Conservation (phyloP, 129 eudicot genomes). For the Flaveria linearis region DNA sequence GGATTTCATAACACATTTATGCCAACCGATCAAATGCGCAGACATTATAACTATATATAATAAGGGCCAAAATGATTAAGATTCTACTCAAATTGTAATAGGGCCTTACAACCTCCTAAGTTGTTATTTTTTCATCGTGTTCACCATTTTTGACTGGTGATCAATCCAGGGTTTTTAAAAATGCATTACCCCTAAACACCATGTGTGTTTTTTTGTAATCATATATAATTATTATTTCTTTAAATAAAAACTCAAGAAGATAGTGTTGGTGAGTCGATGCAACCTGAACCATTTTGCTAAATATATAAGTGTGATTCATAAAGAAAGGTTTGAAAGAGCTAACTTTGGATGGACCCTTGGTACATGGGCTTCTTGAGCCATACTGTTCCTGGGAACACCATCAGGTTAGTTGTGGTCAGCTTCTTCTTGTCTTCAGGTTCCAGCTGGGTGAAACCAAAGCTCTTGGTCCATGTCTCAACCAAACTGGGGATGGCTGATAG, state of each 20-base stretch:
- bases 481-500: slow-evolving; percentile 71
- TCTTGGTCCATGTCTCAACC: slow-evolving; percentile 77
- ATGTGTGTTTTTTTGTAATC: neutral
- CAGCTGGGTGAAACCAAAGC: slow-evolving; percentile 76
- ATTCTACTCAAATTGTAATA: neutral
- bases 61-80: neutral
- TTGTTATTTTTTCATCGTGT: neutral
- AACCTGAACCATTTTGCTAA: neutral
- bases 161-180: neutral
- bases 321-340: slow-evolving; percentile 13
- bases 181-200: neutral
- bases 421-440: slow-evolving; percentile 64
- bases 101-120: neutral
- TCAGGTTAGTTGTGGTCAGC: slow-evolving; percentile 57
- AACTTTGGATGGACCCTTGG: slow-evolving; percentile 29
- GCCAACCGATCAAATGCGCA: neutral
- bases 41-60: neutral
- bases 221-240: neutral
- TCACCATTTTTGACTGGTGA: neutral
- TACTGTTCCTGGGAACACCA: slow-evolving; percentile 90
- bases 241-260: neutral
- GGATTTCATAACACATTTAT: neutral
- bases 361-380: slow-evolving; percentile 75
- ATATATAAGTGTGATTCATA: neutral
- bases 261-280: neutral